phyloP scores from a whole-genome alignment of 495 filamentous ascomycete genomes.

The Aspergillus bridgeri region DNA sequence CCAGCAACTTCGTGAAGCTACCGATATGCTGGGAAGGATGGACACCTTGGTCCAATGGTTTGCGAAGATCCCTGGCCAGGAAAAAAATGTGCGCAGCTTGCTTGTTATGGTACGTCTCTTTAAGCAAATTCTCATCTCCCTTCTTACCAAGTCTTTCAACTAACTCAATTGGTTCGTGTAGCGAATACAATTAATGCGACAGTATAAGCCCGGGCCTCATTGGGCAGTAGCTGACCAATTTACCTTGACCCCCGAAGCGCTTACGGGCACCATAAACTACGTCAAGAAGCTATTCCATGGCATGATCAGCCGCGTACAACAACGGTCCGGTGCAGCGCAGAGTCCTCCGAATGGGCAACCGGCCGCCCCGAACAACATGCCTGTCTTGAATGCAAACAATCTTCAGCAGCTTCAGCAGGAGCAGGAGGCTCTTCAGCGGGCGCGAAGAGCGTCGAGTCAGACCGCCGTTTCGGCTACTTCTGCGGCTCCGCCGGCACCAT shows the following conservation, averaged over 20 bases:
- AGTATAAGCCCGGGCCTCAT: constrained; percentile 52
- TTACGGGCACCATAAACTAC: constrained; percentile 49
- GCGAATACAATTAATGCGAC: constrained; percentile 55
- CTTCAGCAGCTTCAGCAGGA: constrained; percentile 55
- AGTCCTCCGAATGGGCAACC: constrained; percentile 22
- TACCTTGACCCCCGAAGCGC: constrained; percentile 53
- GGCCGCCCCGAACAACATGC: constrained; percentile 31
- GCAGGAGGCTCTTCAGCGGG: constrained; percentile 42
- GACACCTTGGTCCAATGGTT: constrained; percentile 42
- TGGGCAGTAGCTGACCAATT: constrained; percentile 54
- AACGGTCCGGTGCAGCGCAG: constrained; percentile 27
- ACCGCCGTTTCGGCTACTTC: constrained; percentile 58
- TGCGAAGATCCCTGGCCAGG: constrained; percentile 35
- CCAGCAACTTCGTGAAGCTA: constrained; percentile 41
- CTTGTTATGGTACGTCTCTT: constrained; percentile 40
- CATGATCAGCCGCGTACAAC: constrained; percentile 39
- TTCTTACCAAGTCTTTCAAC: neutral
- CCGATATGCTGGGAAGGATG: constrained; percentile 39
- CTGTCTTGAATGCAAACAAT: constrained; percentile 62
- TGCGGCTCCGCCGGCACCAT: constrained; percentile 61
- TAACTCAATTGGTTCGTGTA: constrained; percentile 31
- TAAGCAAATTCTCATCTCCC: neutral
- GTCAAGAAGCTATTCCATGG: constrained; percentile 40
- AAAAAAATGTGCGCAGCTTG: constrained; percentile 41
- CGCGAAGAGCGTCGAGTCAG: constrained; percentile 53